phyloP scores from a whole-genome alignment of 108 stramenopile species.

The Skeletonema potamos region DNA sequence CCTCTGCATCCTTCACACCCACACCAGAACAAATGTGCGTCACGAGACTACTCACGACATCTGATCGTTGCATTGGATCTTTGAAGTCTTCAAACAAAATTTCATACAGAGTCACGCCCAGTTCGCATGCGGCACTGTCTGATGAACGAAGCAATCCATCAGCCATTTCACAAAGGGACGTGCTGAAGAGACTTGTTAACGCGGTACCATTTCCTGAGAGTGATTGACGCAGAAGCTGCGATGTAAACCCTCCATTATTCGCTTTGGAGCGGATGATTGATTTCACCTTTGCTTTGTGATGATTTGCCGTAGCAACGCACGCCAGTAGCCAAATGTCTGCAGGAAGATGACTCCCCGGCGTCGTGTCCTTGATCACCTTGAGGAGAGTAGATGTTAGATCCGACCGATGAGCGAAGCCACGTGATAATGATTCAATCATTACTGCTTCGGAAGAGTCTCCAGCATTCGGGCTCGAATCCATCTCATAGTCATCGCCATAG shows the following conservation, averaged over 20 bases:
- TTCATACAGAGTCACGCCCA: slow-evolving; percentile 46
- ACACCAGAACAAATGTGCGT: slow-evolving; percentile 46
- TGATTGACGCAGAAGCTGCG: slow-evolving; percentile 23
- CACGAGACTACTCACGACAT: slow-evolving; percentile 29
- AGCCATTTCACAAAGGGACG: slow-evolving; percentile 38
- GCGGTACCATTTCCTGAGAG: slow-evolving; percentile 39
- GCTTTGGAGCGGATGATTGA: slow-evolving; percentile 36
- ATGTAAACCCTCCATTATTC: slow-evolving; percentile 30
- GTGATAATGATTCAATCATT: slow-evolving; percentile 38
- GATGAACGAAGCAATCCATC: slow-evolving; percentile 33
- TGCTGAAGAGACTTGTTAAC: slow-evolving; percentile 24
- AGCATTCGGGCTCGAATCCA: background rate
- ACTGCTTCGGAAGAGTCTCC: slow-evolving; percentile 13
- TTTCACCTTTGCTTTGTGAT: slow-evolving; percentile 45
- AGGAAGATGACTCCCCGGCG: slow-evolving; percentile 21
- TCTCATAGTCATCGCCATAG: slow-evolving; percentile 4
- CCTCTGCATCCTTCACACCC: slow-evolving; percentile 34
- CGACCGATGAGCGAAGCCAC: slow-evolving; percentile 36
- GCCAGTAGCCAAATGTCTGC: slow-evolving; percentile 55
- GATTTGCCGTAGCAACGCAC: slow-evolving; percentile 45
- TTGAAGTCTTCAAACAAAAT: slow-evolving; percentile 42
- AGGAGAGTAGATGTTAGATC: slow-evolving; percentile 39
- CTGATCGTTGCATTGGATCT: slow-evolving; percentile 44
- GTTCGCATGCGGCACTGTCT: slow-evolving; percentile 13
- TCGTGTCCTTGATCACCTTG: slow-evolving; percentile 30